A percentile compares a stretch with the other conserved stretches of the same genome.
These are phyloP conservation scores for Naumovozyma castellii DNA, from an alignment of 805 yeast genomes.

Conservation along the genomic window DNA sequence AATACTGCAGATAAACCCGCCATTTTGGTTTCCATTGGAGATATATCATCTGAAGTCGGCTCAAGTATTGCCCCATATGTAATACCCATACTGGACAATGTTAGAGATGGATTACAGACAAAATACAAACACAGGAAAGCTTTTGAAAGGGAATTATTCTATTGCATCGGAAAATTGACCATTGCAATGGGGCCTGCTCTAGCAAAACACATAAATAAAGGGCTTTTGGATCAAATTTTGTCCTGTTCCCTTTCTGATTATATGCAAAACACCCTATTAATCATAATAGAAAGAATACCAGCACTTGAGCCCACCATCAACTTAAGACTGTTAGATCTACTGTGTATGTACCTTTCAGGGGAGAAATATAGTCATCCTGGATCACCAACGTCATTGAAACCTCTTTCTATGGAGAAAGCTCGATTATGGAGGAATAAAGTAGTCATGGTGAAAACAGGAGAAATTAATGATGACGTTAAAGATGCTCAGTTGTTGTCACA, in stretches of 20 bases:
- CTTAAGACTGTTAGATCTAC: slow-evolving; percentile 56
- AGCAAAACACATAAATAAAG: slow-evolving; percentile 78
- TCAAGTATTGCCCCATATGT: slow-evolving; percentile 79
- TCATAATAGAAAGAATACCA: slow-evolving; percentile 64
- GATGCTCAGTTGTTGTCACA: slow-evolving; percentile 54
- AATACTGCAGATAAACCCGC: slow-evolving; percentile 51
- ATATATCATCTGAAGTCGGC: slow-evolving; percentile 65
- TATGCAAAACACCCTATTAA: slow-evolving; percentile 65
- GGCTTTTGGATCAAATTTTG: slow-evolving; percentile 67
- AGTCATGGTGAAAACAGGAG: slow-evolving; percentile 60
- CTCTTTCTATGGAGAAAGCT: slow-evolving; percentile 57
- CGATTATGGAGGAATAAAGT: slow-evolving; percentile 67
- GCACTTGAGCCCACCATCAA: slow-evolving; percentile 68
- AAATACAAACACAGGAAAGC: slow-evolving; percentile 51
- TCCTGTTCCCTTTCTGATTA: slow-evolving; percentile 77
- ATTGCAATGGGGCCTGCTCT: slow-evolving; percentile 87
- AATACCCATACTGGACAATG: slow-evolving; percentile 76
- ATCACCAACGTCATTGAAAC: slow-evolving; percentile 56
- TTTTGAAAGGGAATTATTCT: slow-evolving; percentile 76
- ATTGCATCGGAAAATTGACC: slow-evolving; percentile 79
- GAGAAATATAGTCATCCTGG: slow-evolving; percentile 77
- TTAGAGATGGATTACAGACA: slow-evolving; percentile 63
- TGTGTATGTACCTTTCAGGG: slow-evolving; percentile 74
- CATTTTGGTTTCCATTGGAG: slow-evolving; percentile 74
- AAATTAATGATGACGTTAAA: slow-evolving; percentile 33